Conservation (phyloP, 495 filamentous ascomycete genomes). For the Cladorrhinum samala region DNA sequence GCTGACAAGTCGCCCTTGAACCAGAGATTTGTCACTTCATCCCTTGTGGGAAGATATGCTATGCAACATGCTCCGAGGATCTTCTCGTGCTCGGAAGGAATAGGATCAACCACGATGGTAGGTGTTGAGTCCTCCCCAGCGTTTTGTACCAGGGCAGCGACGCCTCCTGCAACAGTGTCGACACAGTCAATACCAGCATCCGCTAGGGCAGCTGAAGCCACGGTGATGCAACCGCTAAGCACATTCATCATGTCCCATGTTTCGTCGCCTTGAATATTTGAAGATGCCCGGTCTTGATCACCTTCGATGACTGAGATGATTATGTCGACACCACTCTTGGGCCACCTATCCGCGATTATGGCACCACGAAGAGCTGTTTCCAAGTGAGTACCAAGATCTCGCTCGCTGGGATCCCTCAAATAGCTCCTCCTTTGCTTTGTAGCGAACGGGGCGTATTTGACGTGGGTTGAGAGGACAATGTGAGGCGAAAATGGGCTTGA, state of each 20-base stretch:
- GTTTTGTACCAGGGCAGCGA: slow-evolving; percentile 67
- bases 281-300: slow-evolving; percentile 52
- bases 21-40: slow-evolving; percentile 94
- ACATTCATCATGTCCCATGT: slow-evolving; percentile 76
- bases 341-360: slow-evolving; percentile 89
- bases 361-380: slow-evolving; percentile 85
- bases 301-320: slow-evolving; percentile 89
- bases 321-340: slow-evolving; percentile 91
- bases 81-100: slow-evolving; percentile 70
- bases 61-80: slow-evolving; percentile 79
- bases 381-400: slow-evolving; percentile 84
- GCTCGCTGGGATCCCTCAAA: slow-evolving; percentile 76
- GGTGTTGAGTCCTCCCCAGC: slow-evolving; percentile 29
- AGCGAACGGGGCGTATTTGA: slow-evolving; percentile 96
- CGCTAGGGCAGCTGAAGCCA: slow-evolving; percentile 87
- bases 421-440: slow-evolving; percentile 75
- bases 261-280: slow-evolving; percentile 49
- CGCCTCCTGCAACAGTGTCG: slow-evolving; percentile 81
- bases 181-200: slow-evolving; percentile 96
- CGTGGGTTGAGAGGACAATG: slow-evolving; percentile 80
- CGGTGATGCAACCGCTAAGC: slow-evolving; percentile 85
- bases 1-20: slow-evolving; percentile 62
- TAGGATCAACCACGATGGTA: slow-evolving; percentile 71
- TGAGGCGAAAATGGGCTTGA: slow-evolving; percentile 86
- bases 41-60: slow-evolving; percentile 79